Base-by-base conservation (phyloP, 1,284 basidiomycete genomes). In the Ustilago cynodontis region DNA sequence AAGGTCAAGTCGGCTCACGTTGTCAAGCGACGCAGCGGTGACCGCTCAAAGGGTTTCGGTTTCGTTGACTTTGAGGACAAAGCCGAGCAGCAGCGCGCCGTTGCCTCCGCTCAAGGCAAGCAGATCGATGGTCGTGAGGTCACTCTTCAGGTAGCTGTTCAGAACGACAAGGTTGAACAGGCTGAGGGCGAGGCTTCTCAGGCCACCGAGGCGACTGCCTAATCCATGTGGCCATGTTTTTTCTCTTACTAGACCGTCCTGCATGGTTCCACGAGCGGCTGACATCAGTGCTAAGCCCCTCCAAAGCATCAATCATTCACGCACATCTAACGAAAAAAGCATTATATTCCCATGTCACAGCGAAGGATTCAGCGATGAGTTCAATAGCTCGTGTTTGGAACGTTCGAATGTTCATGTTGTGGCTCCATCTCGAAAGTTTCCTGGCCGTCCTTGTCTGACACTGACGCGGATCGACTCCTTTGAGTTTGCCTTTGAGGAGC, bases 31-130 rank as follows among this genome's bases (percentile, higher is more conserved):
- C 68, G 67, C 41, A 74, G 28, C 58, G 65, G 75, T 59, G 64
- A 58, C 63, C 65, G 69, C 49, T 78, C 71, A 64, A 83, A 83
- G 68, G 82, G 82, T 56, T 83, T 82, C 50, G 82, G 77, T 14
- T 83, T 83, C 33, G 79, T 83, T 61, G 79, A 83, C 49, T 78
- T 82, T 39, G 67, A 74, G 41, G 66, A 68, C 35, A 55, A 71
- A 18, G 65, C 70, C 31, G 81, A 81, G 68, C 82, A 83, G 75
- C 61, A 71, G 64, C 66, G 71, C n/a, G 81, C 81, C 47, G 64
- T 83, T 58, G 54, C 77, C 39, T 56, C 77, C 24, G 59, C 69
- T 2, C 70, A 82, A 49, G 68, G 68, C 61, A 79, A 67, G 67
- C 57, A 68, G 55, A 71, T 80, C 51, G 80, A 79, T 22, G 82